phyloP scores from a whole-genome alignment of 2,329 filamentous ascomycete genomes.

The Ascochyta fabae region DNA sequence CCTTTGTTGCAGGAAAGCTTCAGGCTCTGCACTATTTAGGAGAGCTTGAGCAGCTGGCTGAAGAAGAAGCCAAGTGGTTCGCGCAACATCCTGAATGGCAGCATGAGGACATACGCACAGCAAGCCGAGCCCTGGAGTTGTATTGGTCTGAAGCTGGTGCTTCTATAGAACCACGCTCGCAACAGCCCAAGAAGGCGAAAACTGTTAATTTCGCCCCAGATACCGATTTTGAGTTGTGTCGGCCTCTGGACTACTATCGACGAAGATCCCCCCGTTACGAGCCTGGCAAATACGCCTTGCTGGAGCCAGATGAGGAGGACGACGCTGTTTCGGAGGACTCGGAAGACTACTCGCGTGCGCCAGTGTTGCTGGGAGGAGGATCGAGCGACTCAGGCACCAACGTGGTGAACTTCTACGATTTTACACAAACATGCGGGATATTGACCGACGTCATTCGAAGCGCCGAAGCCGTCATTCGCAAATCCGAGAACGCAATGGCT shows the following conservation, averaged over 20 bases:
- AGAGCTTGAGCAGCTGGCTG: constrained; percentile 29
- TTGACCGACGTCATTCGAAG: constrained; percentile 11
- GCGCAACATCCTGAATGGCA: constrained; percentile 17
- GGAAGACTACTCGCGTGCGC: constrained; percentile 25
- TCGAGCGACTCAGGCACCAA: not conserved
- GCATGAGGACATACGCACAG: constrained; percentile 27
- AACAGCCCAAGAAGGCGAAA: constrained; percentile 12
- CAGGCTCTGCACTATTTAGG: constrained; percentile 27
- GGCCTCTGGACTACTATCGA: constrained; percentile 34
- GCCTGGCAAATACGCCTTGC: constrained; percentile 32
- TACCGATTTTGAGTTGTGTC: constrained; percentile 30
- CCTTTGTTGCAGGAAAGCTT: constrained; percentile 35
- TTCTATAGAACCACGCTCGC: not conserved
- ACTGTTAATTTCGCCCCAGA: constrained; percentile 28
- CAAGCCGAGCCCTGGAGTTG: constrained; percentile 30
- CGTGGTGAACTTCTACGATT: constrained; percentile 1
- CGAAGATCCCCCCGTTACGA: constrained; percentile 39
- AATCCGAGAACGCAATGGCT: constrained; percentile 8
- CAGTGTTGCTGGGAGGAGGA: constrained; percentile 8
- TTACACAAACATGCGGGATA: constrained; percentile 4
- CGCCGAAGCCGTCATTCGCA: constrained; percentile 3
- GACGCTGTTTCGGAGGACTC: constrained; percentile 27
- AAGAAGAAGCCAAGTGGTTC: constrained; percentile 29
- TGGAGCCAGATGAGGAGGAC: constrained; percentile 12
- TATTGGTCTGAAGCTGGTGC: constrained; percentile 34